Evolutionary conservation across 257 asterid species (phyloP).

Genomic region (Nicotiana noctiflora): DNA sequence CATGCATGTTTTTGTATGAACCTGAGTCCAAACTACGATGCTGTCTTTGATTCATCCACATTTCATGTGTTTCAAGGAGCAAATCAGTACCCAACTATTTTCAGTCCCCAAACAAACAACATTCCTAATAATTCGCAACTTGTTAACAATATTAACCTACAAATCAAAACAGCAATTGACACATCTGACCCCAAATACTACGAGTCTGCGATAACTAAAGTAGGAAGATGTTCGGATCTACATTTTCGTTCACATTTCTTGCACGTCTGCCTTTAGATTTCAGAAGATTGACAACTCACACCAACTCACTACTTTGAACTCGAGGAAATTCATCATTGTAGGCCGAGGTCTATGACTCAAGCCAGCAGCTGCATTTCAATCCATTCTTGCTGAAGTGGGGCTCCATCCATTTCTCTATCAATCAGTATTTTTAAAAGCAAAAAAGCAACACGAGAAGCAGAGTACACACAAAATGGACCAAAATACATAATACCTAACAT

Average conservation of each 20-base stretch:
- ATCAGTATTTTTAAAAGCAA: not conserved
- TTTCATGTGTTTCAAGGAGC: slow-evolving; percentile 53
- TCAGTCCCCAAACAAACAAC: not conserved
- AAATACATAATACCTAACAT: not conserved
- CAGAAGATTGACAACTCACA: not conserved
- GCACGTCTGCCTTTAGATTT: not conserved
- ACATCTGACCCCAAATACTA: not conserved
- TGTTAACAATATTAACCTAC: not conserved
- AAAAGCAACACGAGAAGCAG: not conserved
- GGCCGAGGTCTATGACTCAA: not conserved
- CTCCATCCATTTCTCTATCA: not conserved
- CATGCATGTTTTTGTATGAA: slow-evolving; percentile 73
- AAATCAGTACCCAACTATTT: not conserved
- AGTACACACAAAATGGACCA: not conserved
- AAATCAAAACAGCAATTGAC: not conserved
- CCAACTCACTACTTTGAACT: not conserved
- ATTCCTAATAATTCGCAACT: not conserved
- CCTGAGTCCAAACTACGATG: slow-evolving; percentile 50
- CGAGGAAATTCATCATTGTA: not conserved
- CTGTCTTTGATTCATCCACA: slow-evolving; percentile 82
- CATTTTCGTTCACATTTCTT: not conserved
- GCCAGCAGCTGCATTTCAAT: not conserved
- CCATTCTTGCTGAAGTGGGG: not conserved
- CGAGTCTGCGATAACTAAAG: not conserved
- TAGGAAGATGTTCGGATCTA: not conserved